Base-by-base conservation (phyloP, 164 flowering plant genomes). In the Warburgia ugandensis region DNA sequence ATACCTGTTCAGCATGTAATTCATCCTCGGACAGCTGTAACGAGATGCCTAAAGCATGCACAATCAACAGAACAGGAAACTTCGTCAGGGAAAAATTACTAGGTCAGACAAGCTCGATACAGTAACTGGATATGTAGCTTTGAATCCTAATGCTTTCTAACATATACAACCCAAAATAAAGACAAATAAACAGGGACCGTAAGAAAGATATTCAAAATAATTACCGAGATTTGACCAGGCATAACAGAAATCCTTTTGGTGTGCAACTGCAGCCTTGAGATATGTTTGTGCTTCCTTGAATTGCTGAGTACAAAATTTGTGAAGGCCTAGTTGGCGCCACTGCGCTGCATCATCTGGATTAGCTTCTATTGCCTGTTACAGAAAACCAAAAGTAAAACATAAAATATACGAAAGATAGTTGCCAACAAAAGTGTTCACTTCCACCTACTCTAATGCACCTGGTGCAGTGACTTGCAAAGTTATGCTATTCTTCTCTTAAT, bases 291-390 rank as follows among this genome's bases (percentile, higher is more conserved):
- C 79, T n/a, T 58, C 61, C 68, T 74, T 70, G 66, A 80, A 81
- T 43, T 83, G 81, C 65, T 63, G 79, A 16, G 81, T 77, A 52
- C 84, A 80, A 30, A 92, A 94, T 52, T 74, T 65, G 65, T 92
- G 86, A 52, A 83, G 85, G 28, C 98, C 98, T 44, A 92, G 79
- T 63, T 92, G 98, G 66, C 88, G 86, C 98, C 96, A 92, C 49
- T 71, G 91, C 38, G 77, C 71, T 28, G 74, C 76, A 75, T 92
- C 94, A 69, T 81, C 84, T 20, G 86, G 83, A 43, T 87, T 82
- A 72, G 85, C 96, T 37, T 77, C 83, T 67, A 84, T 61, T 48
- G 94, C 95, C 98, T 92, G 66, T 45, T 65, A 25, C 38, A 63
- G 45, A 55, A 10, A 22, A 44, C 51, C 22, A 51, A 4, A 35